Evolutionary conservation across 2,329 filamentous ascomycete species (phyloP), one percentile per base, ranked within the genome.

Genomic region (Botryotinia narcissicola): DNA sequence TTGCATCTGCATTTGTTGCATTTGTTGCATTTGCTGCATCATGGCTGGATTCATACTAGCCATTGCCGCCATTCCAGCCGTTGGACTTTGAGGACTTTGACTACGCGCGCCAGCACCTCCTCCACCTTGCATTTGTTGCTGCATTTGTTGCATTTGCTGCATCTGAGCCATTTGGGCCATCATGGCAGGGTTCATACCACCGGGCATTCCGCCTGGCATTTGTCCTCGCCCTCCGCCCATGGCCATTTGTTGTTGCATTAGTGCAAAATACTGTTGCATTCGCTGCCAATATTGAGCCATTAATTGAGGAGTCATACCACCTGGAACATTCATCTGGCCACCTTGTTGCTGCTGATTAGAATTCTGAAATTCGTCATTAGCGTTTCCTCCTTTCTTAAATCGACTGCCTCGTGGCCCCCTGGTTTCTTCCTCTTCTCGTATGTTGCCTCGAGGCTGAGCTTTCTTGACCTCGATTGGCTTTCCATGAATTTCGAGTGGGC

Each of bases 401-500:
- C 80, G 78, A 57, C 89, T 88, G 72, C 84, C 81, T 71, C 86
- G 85, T 66, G 89, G 83, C 42, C 85, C 85, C 60, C 83, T 86
- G n/a, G 89, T 87, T 76, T 94, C 92, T 74, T 97, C 94, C 73
- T 97, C 94, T 77, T 98, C 95, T 72, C 94, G 91, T 82, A 98
- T 90, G 81, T 98, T 98, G 78, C 96, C 95, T 75, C 96, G 89
- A 9, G 96, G 96, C 80, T 99, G 95, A 1, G 96, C 96, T 80
- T 97, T 97, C 86, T 99, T 99, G 71, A 99, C 96, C 82, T 99
- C 96, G 78, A 99, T 98, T 4, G 93, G 91, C 84, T 99, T 99
- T 74, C 95, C 94, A 76, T 97, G 92, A 74, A 99, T 98, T 81
- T 96, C 93, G 20, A 99, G 88, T 25, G 94, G 93, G 35, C 91